Percentiles rank a stretch among this genome's conserved stretches.
phyloP scores from a whole-genome alignment of 352 stramenopile genomes.

The Phytophthora foliorum region DNA sequence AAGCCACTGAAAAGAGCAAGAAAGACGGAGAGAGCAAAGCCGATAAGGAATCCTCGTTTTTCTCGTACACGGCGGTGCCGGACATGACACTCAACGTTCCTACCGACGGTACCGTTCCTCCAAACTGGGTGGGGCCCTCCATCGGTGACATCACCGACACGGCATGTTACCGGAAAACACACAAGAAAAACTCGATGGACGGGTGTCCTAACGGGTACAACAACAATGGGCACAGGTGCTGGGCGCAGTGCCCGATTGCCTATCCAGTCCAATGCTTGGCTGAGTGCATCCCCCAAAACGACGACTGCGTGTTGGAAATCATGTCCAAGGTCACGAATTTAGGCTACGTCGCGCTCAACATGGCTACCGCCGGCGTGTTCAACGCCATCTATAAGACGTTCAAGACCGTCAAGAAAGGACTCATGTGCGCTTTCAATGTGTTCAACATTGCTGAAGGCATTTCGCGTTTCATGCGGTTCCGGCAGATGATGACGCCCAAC shows the following conservation, averaged over 20 bases:
- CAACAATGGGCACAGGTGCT: constrained; percentile 57
- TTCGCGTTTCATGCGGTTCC: constrained; percentile 49
- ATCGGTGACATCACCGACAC: constrained; percentile 42
- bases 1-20: background rate
- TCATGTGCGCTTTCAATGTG: constrained; percentile 64
- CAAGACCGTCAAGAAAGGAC: constrained; percentile 47
- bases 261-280: constrained; percentile 79
- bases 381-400: constrained; percentile 50
- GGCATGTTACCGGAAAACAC: constrained; percentile 66
- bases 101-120: constrained; percentile 19
- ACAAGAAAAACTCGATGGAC: constrained; percentile 34
- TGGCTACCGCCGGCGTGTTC: constrained; percentile 64
- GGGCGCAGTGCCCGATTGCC: constrained; percentile 74
- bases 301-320: constrained; percentile 62
- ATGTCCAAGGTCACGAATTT: constrained; percentile 60
- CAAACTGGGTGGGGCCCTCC: constrained; percentile 44
- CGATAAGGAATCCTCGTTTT: constrained; percentile 25
- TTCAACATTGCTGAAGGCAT: constrained; percentile 61
- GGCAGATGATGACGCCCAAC: constrained; percentile 46
- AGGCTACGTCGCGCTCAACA: constrained; percentile 60
- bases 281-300: constrained; percentile 78
- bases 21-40: constrained; percentile 1
- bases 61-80: constrained; percentile 27
- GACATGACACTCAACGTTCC: constrained; percentile 25
- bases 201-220: constrained; percentile 55